Evolutionary conservation across 2,329 filamentous ascomycete genomes (phyloP).

Genomic region (Dothideomycetes sp.): DNA sequence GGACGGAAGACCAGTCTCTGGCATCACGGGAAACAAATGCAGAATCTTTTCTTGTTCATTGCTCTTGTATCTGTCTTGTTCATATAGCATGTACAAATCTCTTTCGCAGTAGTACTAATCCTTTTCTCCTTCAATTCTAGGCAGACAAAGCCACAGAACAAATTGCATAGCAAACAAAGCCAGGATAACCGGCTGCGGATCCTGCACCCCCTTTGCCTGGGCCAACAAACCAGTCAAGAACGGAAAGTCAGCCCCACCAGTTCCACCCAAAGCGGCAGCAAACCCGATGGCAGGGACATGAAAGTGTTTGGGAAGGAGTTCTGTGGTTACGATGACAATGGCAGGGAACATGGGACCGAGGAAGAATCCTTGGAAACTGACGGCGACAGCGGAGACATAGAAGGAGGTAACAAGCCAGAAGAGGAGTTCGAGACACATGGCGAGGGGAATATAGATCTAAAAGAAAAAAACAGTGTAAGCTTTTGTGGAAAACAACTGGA

Average conservation of each 20-base stretch:
- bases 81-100: too few species aligned
- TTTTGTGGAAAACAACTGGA: too few species aligned
- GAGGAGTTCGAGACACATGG: constrained; percentile 57
- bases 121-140: constrained; percentile 3
- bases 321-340: constrained; percentile 62
- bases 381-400: constrained; percentile 61
- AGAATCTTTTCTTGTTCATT: too few species aligned
- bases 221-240: constrained; percentile 61
- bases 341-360: constrained; percentile 71
- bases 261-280: constrained; percentile 65
- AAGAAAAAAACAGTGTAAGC: too few species aligned
- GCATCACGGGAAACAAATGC: too few species aligned
- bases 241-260: constrained; percentile 58
- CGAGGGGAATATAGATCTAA: constrained; percentile 53
- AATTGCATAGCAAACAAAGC: neutral
- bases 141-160: neutral
- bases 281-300: constrained; percentile 78
- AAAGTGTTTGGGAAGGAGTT: constrained; percentile 60
- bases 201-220: constrained; percentile 49
- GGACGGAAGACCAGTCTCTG: too few species aligned
- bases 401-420: constrained; percentile 78
- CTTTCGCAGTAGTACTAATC: too few species aligned
- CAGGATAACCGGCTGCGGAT: constrained; percentile 49
- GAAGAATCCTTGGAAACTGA: constrained; percentile 67
- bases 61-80: too few species aligned